Base-by-base conservation (phyloP, 2,329 filamentous ascomycete species). In the Pseudocercospora macadamiae region DNA sequence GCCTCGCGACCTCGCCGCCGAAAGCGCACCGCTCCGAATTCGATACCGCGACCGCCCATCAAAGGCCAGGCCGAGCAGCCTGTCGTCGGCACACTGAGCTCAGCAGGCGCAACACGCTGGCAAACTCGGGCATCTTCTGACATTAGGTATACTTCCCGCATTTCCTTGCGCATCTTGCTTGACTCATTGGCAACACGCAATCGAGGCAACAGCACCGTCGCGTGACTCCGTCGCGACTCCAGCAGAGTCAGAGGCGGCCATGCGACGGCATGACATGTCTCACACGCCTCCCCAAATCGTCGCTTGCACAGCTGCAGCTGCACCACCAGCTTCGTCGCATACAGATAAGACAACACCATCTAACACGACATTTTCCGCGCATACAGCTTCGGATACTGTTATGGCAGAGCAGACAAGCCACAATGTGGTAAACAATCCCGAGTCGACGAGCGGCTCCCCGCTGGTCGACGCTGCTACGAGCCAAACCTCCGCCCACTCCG, bases 401-500 rank as follows among this genome's bases (percentile, higher is more conserved):
- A 88, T 88, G 85, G 85, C 85, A 86, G 85, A 87, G 84, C 82
- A 85, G 83, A 83, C 78, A 74, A 80, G 79, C 82, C 84, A 86
- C 78, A 82, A 88, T 88, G 85, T 86, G 85, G 85, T 87, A 86
- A 85, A 85, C 80, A 81, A 86, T 82, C 80, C 83, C 80, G 80
- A 82, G 85, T 87, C 85, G 84, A 80, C 84, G 79, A 83, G 83
- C 81, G 83, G 80, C 74, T 74, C 77, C 74, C 66, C 70, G 70
- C 82, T 83, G 79, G 84, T 84, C 83, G 85, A 85, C 84, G 83
- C 80, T 78, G 80, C 81, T 86, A 83, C 83, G 81, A 71, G 71
- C 66, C 61, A 64, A 64, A 82, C 79, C 80, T 82, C 78, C 77
- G 79, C 80, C 77, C 79, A 78, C 76, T 71, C 79, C 80, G 81